These are phyloP conservation scores for Leptographium flavum DNA, from an alignment of 2,329 filamentous ascomycete genomes.

Conservation along the genomic window DNA sequence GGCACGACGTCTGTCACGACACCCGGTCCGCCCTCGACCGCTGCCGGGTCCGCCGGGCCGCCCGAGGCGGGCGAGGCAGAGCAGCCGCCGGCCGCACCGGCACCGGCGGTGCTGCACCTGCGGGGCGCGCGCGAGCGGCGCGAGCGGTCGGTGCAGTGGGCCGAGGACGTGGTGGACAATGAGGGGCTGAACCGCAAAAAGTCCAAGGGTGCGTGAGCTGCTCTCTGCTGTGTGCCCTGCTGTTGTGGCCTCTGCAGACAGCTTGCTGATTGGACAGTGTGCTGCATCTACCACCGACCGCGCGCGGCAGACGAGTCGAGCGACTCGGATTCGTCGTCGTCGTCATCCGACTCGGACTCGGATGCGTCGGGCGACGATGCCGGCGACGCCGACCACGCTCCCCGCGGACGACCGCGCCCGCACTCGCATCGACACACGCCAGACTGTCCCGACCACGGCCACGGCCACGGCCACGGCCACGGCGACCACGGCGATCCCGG, in stretches of 20 bases:
- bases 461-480: slow-evolving; percentile 22
- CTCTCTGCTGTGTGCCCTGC: not conserved
- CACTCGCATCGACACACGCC: slow-evolving; percentile 18
- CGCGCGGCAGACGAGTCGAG: slow-evolving; percentile 39
- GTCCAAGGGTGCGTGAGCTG: slow-evolving; percentile 62
- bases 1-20: not conserved
- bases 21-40: not conserved
- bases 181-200: slow-evolving; percentile 88
- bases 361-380: slow-evolving; percentile 26
- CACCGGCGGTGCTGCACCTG: slow-evolving; percentile 31
- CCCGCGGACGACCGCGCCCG: slow-evolving; percentile 13
- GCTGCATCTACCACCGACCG: slow-evolving; percentile 93
- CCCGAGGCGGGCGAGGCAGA: not conserved
- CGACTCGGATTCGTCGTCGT: slow-evolving; percentile 39
- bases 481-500: slow-evolving; percentile 21
- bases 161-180: slow-evolving; percentile 85
- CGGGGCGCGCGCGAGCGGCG: slow-evolving; percentile 31
- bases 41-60: not conserved
- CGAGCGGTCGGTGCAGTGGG: slow-evolving; percentile 69
- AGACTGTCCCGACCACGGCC: slow-evolving; percentile 18
- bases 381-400: slow-evolving; percentile 14
- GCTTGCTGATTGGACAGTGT: slow-evolving; percentile 46
- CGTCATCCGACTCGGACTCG: slow-evolving; percentile 33
- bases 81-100: not conserved
- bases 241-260: not conserved